Conservation (phyloP, 2,329 filamentous ascomycete species). For the Coniella lustricola region DNA sequence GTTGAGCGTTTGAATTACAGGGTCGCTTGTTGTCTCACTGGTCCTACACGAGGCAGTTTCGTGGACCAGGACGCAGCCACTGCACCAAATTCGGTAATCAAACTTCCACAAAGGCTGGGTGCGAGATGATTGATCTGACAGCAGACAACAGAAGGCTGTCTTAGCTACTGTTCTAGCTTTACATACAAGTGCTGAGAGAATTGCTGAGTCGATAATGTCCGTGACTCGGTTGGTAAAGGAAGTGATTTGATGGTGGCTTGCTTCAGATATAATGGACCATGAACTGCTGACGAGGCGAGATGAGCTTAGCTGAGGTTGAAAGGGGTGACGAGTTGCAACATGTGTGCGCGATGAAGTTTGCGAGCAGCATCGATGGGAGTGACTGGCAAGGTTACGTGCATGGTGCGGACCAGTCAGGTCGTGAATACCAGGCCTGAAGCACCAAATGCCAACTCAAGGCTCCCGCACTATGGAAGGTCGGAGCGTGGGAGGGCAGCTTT, state of each 20-base stretch:
- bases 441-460: conserved; percentile 29
- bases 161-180: conserved; percentile 3
- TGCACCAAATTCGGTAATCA: not conserved
- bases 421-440: conserved; percentile 26
- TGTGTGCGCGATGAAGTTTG: conserved; percentile 16
- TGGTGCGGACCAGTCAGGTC: conserved; percentile 33
- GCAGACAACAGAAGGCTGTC: not conserved
- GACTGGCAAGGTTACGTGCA: conserved; percentile 26
- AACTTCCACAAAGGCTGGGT: not conserved
- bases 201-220: not conserved
- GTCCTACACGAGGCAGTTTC: conserved; percentile 12
- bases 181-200: conserved; percentile 1
- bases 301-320: conserved; percentile 24
- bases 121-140: not conserved
- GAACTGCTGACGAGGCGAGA: conserved; percentile 20
- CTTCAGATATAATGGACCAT: conserved; percentile 12
- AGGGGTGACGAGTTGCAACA: conserved; percentile 12
- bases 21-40: conserved; percentile 8
- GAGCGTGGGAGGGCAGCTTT: conserved; percentile 26
- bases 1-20: conserved; percentile 7
- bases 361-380: conserved; percentile 19
- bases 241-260: conserved; percentile 9
- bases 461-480: conserved; percentile 28
- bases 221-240: conserved; percentile 18
- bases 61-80: conserved; percentile 3